Evolutionary conservation across 73 alveolate genomes (phyloP).

Genomic region (Paramecium tetraurelia): DNA sequence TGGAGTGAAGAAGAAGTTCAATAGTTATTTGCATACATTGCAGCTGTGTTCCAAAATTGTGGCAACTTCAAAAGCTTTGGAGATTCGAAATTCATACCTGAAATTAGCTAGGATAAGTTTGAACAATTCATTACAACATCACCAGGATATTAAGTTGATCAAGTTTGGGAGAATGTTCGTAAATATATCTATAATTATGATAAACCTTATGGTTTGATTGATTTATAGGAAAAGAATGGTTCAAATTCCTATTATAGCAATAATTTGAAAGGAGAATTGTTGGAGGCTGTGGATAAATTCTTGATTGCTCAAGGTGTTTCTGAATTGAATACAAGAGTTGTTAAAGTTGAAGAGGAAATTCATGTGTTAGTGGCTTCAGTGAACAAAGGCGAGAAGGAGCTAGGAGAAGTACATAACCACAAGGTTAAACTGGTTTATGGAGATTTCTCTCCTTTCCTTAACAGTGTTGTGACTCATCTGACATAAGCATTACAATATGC

Average conservation of each 20-base stretch:
- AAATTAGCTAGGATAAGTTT: conserved; percentile 71
- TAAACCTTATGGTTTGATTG: conserved; percentile 57
- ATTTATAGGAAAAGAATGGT: conserved; percentile 71
- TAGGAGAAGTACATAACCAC: conserved; percentile 59
- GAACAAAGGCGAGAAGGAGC: neutral
- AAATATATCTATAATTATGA: conserved; percentile 64
- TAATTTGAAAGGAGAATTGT: conserved; percentile 64
- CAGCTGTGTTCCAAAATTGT: conserved; percentile 82
- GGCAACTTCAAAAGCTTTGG: conserved; percentile 88
- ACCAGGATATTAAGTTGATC: conserved; percentile 49
- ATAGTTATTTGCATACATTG: conserved; percentile 75
- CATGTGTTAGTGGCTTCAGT: conserved; percentile 68
- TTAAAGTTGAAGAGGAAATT: conserved; percentile 54
- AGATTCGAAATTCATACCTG: conserved; percentile 85
- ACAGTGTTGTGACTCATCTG: conserved; percentile 71
- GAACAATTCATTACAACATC: conserved; percentile 66
- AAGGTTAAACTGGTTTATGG: conserved; percentile 74
- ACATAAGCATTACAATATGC: conserved; percentile 67
- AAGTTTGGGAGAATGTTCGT: conserved; percentile 61
- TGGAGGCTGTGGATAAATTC: conserved; percentile 66
- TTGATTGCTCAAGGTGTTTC: conserved; percentile 62
- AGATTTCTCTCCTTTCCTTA: conserved; percentile 79
- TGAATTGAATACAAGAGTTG: conserved; percentile 48
- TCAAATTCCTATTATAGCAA: conserved; percentile 73
- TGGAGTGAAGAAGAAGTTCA: conserved; percentile 69